Percentiles rank a stretch among this genome's conserved stretches.
phyloP scores from a whole-genome alignment of 2,329 filamentous ascomycete species.

The Eurotiales sp. region DNA sequence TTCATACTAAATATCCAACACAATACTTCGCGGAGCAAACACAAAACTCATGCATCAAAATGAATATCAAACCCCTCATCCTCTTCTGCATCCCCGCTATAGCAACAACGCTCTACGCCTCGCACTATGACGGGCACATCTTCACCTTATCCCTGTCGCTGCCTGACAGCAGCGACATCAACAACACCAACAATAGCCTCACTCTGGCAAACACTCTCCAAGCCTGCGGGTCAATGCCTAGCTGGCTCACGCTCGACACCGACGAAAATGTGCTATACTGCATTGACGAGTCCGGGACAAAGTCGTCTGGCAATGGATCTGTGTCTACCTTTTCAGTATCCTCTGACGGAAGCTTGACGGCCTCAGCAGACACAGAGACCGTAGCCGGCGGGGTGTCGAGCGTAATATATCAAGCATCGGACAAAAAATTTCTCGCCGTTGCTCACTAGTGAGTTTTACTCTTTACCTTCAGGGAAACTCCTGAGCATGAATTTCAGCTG shows the following conservation, averaged over 20 bases:
- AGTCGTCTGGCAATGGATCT: conserved; percentile 26
- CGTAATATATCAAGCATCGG: conserved; percentile 27
- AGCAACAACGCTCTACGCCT: conserved; percentile 30
- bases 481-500: too few species aligned
- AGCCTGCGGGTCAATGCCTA: conserved; percentile 33
- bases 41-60: neutral
- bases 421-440: conserved; percentile 30
- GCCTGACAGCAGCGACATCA: too few species aligned
- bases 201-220: conserved; percentile 23
- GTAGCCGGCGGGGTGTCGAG: conserved; percentile 32
- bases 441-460: conserved; percentile 34
- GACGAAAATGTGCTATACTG: conserved; percentile 29
- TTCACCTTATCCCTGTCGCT: conserved; percentile 29
- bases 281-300: conserved; percentile 30
- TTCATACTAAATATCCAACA: too few species aligned
- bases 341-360: neutral
- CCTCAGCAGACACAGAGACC: conserved; percentile 19
- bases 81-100: neutral
- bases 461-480: conserved; percentile 12
- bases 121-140: conserved; percentile 36
- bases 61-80: neutral
- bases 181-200: conserved; percentile 21
- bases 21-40: too few species aligned
- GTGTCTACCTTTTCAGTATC: conserved; percentile 20
- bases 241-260: conserved; percentile 33